A percentile compares a stretch with the other conserved stretches of the same genome.
phyloP scores from a whole-genome alignment of 306 rosid genomes.

The Dicorynia guianensis region DNA sequence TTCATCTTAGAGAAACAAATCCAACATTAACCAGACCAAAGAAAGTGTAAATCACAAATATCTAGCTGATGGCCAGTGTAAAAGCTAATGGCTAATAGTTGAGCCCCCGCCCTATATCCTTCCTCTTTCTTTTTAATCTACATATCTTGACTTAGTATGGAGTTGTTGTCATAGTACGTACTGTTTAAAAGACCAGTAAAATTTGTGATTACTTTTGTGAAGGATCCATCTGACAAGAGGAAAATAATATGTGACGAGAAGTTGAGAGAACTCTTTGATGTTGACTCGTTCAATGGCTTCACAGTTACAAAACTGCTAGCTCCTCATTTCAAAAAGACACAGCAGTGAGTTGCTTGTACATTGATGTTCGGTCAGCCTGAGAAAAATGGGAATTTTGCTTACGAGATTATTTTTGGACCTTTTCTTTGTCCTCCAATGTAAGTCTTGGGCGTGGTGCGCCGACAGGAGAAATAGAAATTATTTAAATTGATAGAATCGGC shows the following conservation, averaged over 20 bases:
- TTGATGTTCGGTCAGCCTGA: conserved; percentile 30
- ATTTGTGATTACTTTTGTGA: conserved; percentile 46
- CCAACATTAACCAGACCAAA: no score
- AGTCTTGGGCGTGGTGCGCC: conserved; percentile 36
- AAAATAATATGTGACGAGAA: conserved; percentile 70
- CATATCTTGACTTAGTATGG: neutral
- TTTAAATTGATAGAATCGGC: conserved; percentile 33
- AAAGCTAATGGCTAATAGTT: no score
- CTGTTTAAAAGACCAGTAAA: neutral
- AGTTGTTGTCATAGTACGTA: no score
- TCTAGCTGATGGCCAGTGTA: no score
- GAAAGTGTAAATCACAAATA: no score
- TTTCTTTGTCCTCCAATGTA: conserved; percentile 25
- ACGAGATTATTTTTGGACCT: conserved; percentile 38
- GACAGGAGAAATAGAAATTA: conserved; percentile 45
- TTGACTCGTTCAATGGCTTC: conserved; percentile 72
- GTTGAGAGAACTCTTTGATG: conserved; percentile 75
- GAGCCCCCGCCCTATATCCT: no score
- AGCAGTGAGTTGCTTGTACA: conserved; percentile 52
- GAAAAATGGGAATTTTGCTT: conserved; percentile 47
- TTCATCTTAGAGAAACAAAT: neutral
- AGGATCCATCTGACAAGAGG: conserved; percentile 88
- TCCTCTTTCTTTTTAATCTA: neutral
- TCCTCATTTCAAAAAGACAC: conserved; percentile 70
- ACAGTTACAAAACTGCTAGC: conserved; percentile 73